Evolutionary conservation across 768 basidiomycete species (phyloP), one percentile per base, ranked within the genome.

Genomic region (Gelatoporia subvermispora): DNA sequence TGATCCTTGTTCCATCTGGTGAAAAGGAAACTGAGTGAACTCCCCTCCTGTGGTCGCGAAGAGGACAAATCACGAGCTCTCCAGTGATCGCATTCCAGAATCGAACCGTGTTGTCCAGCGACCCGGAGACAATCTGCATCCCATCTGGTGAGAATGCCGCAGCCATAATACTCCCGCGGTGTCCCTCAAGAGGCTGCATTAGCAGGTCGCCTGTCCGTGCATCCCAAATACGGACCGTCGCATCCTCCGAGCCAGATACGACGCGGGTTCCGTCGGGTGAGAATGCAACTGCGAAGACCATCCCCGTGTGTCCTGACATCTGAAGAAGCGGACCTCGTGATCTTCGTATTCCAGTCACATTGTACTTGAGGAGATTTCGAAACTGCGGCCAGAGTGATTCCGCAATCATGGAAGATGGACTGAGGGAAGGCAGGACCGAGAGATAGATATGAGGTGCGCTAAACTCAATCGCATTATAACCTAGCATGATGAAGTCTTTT

Each of bases 191-290:
- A 24, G 47, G 43, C 48, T 28, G 11, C 24, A 43, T 8, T 4
- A 3, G 36, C 43, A 18, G 43, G 39, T 36, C 51, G 48, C 52
- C 16, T 50, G 25, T 24, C 41, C 24, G 41, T 50, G 41, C 3
- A 46, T 22, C 13, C 24, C 28, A 43, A 53, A 45, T 9, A 50
- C 52, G n/a, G 55, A 47, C n/a, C 51, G 51, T n/a, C n/a, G n/a
- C n/a, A 43, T 28, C 4, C 25, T 25, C 16, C 25, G 25, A 8
- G 52, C 48, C 8, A n/a, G n/a, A n/a, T n/a, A n/a, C n/a, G n/a
- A n/a, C n/a, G n/a, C n/a, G n/a, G n/a, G n/a, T n/a, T n/a, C 71
- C 72, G 58, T 76, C 72, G n/a, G 73, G 72, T 15, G 71, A 72
- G 49, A 73, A 69, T 49, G 65, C 60, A 41, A 73, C 71, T n/a